Percentiles rank a stretch among this genome's conserved stretches.
phyloP scores from a whole-genome alignment of 1,139 yeast species.

The Geotrichum restrictum region DNA sequence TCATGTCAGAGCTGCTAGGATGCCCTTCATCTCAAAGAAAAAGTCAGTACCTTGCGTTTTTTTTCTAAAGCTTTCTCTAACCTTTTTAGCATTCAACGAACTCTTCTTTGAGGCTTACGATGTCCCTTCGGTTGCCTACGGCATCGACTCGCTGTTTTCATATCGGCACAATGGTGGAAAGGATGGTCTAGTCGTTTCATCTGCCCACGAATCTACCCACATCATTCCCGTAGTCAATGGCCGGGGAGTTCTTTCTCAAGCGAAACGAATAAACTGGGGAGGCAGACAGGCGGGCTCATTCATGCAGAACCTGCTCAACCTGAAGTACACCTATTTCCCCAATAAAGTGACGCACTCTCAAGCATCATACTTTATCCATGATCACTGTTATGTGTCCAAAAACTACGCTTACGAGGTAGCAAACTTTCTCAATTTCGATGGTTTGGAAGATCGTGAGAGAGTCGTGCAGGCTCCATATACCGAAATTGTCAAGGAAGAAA shows the following conservation, averaged over 20 bases:
- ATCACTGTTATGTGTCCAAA: constrained; percentile 72
- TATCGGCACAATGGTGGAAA: constrained; percentile 47
- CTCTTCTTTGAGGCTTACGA: constrained; percentile 75
- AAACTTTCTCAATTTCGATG: constrained; percentile 55
- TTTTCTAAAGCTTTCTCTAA: not conserved
- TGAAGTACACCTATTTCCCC: constrained; percentile 93
- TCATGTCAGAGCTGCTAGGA: constrained; percentile 76
- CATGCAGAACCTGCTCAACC: constrained; percentile 57
- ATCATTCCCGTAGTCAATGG: constrained; percentile 75
- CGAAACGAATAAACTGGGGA: constrained; percentile 90
- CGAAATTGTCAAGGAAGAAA: constrained; percentile 59
- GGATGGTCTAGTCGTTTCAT: constrained; percentile 69
- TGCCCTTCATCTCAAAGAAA: constrained; percentile 66
- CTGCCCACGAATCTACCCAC: constrained; percentile 80
- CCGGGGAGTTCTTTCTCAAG: constrained; percentile 57
- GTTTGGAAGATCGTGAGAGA: constrained; percentile 62
- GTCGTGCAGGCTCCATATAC: constrained; percentile 80
- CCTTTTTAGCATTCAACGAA: constrained; percentile 52
- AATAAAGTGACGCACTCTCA: constrained; percentile 62
- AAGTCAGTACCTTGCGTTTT: constrained; percentile 36
- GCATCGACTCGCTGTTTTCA: constrained; percentile 77
- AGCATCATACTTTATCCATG: constrained; percentile 62
- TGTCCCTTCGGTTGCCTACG: constrained; percentile 71
- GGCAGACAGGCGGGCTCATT: constrained; percentile 70
- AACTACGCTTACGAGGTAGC: constrained; percentile 65